Evolutionary conservation across 2,329 filamentous ascomycete genomes (phyloP), one percentile per base, ranked within the genome.

Genomic region (Sodiomyces alkalinus): DNA sequence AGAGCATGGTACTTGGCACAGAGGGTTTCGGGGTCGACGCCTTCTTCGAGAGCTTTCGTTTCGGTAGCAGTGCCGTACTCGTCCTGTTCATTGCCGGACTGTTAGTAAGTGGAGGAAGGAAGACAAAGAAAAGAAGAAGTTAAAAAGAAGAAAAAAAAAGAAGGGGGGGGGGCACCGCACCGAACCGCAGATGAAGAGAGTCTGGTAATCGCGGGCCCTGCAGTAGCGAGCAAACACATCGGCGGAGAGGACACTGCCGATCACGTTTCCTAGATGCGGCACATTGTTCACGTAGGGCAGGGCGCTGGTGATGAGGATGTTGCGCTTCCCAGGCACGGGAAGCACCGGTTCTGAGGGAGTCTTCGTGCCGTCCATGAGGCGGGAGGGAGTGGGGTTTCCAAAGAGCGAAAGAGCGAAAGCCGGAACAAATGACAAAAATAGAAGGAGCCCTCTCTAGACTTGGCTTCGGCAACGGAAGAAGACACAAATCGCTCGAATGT

Each of bases 61-160:
- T 94, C 87, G 18, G 86, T 93, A 14, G 87, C 86, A 9, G 87
- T 96, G 33, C 87, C 87, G 53, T 94, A 96, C 56, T 96, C 82
- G 58, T 94, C 87, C n/a, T n/a, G n/a, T n/a, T n/a, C n/a, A n/a
- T n/a, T n/a, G 28, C 44, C n/a, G n/a, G n/a, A 35, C 13, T 17
- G 28, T 31, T 31, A 31, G 75, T 81, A 27, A 32, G 13, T 11
- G 13, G 9, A 9, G 18, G 26, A 13, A 0, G 3, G 19, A 12
- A n/a, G 3, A 16, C 3, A n/a, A 9, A 15, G 15, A n/a, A 25
- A 4, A 31, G 28, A 15, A 6, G n/a, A 20, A 6, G 24, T 17
- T 19, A 17, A 20, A 5, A 17, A 14, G 22, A n/a, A n/a, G n/a
- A n/a, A n/a, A n/a, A n/a, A n/a, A n/a, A n/a, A 16, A 12, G 15